These are phyloP conservation scores for Talinum fruticosum DNA, from an alignment of 148 eudicot genomes.

Conservation along the genomic window DNA sequence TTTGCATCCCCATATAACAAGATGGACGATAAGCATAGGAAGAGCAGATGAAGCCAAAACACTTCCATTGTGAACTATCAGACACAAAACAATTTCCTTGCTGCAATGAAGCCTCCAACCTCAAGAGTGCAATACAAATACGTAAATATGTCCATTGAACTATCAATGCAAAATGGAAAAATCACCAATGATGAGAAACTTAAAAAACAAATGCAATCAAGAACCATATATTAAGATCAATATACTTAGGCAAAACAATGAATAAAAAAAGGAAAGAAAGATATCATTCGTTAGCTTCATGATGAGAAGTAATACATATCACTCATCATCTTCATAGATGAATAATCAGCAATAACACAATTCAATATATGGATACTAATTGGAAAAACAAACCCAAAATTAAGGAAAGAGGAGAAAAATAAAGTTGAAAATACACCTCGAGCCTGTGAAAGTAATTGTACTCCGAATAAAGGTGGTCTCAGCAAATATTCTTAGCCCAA, in stretches of 20 bases:
- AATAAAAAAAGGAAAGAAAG: neutral
- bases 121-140: slow-evolving; percentile 16
- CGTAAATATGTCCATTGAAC: slow-evolving; percentile 22
- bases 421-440: neutral
- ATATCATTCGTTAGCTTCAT: neutral
- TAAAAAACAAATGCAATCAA: neutral
- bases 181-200: slow-evolving; percentile 14
- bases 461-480: no score
- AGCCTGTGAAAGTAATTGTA: no score
- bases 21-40: slow-evolving; percentile 32
- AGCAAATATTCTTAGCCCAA: no score
- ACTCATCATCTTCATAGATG: neutral
- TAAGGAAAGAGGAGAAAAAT: neutral
- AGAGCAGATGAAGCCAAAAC: slow-evolving; percentile 31
- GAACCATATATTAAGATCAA: neutral
- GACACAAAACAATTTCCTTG: slow-evolving; percentile 21
- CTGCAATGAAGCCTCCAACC: slow-evolving; percentile 12
- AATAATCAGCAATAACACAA: neutral
- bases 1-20: slow-evolving; percentile 37
- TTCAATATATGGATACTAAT: neutral
- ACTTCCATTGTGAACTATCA: slow-evolving; percentile 36
- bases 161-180: neutral
- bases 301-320: neutral
- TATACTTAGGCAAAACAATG: neutral
- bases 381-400: no score